A percentile compares a stretch with the other conserved stretches of the same genome.
phyloP scores from a whole-genome alignment of 345 rosid species.

The Pugionium cornutum region DNA sequence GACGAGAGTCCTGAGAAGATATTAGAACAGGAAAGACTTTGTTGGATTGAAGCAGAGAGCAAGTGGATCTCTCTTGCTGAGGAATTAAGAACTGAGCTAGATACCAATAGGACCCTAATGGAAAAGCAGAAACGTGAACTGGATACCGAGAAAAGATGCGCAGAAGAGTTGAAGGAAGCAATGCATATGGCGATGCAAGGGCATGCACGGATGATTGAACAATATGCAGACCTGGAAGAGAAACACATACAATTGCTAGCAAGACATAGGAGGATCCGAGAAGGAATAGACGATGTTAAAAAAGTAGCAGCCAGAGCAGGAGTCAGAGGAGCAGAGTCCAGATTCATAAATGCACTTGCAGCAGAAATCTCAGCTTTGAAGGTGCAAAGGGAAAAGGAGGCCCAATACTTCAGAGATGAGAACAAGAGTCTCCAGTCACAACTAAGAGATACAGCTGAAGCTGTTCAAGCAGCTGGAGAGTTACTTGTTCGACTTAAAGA shows the following conservation, averaged over 20 bases:
- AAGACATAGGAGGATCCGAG: constrained; percentile 84
- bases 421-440: constrained; percentile 86
- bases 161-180: constrained; percentile 84
- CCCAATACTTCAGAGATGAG: constrained; percentile 80
- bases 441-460: constrained; percentile 92
- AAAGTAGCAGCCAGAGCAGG: constrained; percentile 94
- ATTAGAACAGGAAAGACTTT: constrained; percentile 60
- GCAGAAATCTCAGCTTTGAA: constrained; percentile 86
- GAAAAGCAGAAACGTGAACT: constrained; percentile 72
- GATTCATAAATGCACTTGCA: constrained; percentile 80
- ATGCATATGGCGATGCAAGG: constrained; percentile 97
- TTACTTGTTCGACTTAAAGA: constrained; percentile 92
- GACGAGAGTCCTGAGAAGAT: constrained; percentile 60
- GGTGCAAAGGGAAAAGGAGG: constrained; percentile 84
- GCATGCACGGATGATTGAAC: constrained; percentile 94
- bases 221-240: constrained; percentile 94
- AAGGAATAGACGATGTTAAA: constrained; percentile 92
- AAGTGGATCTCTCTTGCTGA: constrained; percentile 91
- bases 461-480: constrained; percentile 97
- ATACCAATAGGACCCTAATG: constrained; percentile 54
- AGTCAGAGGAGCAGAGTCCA: constrained; percentile 89
- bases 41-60: constrained; percentile 83
- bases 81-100: constrained; percentile 80
- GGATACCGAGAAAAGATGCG: constrained; percentile 77
- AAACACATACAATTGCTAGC: constrained; percentile 89